Evolutionary conservation across 2,329 filamentous ascomycete genomes (phyloP).

Genomic region (Fusarium nematophilum): DNA sequence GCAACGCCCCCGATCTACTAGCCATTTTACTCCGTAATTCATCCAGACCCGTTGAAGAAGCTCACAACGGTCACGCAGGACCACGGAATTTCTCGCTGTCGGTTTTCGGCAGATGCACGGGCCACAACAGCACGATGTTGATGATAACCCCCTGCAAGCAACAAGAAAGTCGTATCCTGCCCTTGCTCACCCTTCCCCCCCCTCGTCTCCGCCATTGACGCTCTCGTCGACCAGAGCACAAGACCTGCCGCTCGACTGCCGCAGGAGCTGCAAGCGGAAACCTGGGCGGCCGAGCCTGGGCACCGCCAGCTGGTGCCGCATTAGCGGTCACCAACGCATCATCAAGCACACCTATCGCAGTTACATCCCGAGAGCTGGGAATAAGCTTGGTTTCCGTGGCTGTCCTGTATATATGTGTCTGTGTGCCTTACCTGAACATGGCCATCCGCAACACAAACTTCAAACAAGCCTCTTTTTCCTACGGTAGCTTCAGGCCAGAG

Average conservation of each 20-base stretch:
- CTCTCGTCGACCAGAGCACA: slow-evolving; percentile 19
- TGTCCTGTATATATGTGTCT: too few species aligned
- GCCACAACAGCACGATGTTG: slow-evolving; percentile 21
- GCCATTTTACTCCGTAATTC: too few species aligned
- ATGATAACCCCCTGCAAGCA: too few species aligned
- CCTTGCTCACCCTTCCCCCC: slow-evolving; percentile 21
- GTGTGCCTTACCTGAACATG: too few species aligned
- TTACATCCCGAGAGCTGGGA: slow-evolving; percentile 12
- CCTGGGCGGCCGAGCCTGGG: too few species aligned
- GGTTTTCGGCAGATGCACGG: slow-evolving; percentile 16
- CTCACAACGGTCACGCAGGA: neutral
- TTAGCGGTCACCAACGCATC: slow-evolving; percentile 18
- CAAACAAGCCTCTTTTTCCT: too few species aligned
- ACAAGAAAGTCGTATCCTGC: slow-evolving; percentile 9
- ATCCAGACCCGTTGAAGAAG: neutral
- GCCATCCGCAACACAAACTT: too few species aligned
- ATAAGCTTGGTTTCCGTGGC: slow-evolving; percentile 28
- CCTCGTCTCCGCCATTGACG: slow-evolving; percentile 7
- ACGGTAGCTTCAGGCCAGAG: neutral
- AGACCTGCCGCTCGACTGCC: neutral
- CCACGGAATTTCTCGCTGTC: slow-evolving; percentile 1
- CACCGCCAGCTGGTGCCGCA: slow-evolving; percentile 13
- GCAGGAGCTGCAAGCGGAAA: slow-evolving; percentile 9
- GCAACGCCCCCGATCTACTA: too few species aligned
- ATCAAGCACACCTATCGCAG: slow-evolving; percentile 3